phyloP scores from a whole-genome alignment of 805 yeast genomes.

The Candida glaebosa region DNA sequence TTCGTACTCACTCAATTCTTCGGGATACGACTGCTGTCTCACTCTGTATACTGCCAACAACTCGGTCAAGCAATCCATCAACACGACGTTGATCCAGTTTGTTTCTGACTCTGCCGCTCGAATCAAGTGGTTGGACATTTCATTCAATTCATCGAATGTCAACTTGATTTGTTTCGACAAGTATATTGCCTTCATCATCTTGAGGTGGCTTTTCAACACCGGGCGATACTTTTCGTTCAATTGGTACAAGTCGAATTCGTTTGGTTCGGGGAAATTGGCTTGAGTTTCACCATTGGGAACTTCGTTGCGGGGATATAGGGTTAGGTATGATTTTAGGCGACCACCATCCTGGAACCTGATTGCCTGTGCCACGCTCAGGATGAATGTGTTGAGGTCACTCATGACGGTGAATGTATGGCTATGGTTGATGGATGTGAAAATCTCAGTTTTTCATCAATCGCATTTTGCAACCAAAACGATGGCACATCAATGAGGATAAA shows the following conservation, averaged over 20 bases:
- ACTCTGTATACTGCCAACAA: slow-evolving; percentile 39
- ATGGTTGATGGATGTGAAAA: background rate
- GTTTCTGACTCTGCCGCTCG: slow-evolving; percentile 52
- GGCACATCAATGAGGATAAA: too few relatives aligned
- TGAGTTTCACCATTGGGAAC: slow-evolving; percentile 24
- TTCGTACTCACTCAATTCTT: slow-evolving; percentile 15
- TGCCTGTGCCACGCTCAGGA: slow-evolving; percentile 19
- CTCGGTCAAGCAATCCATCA: slow-evolving; percentile 39
- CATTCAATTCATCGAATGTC: slow-evolving; percentile 33
- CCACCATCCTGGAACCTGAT: slow-evolving; percentile 15
- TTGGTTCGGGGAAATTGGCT: slow-evolving; percentile 32
- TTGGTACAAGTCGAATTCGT: slow-evolving; percentile 38
- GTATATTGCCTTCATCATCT: slow-evolving; percentile 33
- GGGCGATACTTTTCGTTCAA: slow-evolving; percentile 35
- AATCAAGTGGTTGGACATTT: slow-evolving; percentile 44
- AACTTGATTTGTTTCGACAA: slow-evolving; percentile 28
- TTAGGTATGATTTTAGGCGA: slow-evolving; percentile 20
- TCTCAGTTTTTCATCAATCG: background rate
- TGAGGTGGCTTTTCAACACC: slow-evolving; percentile 29
- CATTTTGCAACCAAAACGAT: background rate
- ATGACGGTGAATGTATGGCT: background rate
- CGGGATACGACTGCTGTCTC: slow-evolving; percentile 25
- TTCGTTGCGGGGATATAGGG: slow-evolving; percentile 31
- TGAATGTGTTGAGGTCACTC: slow-evolving; percentile 11
- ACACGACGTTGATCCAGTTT: slow-evolving; percentile 48